Conservation (phyloP, 352 stramenopile genomes). For the Phytophthora vignae region DNA sequence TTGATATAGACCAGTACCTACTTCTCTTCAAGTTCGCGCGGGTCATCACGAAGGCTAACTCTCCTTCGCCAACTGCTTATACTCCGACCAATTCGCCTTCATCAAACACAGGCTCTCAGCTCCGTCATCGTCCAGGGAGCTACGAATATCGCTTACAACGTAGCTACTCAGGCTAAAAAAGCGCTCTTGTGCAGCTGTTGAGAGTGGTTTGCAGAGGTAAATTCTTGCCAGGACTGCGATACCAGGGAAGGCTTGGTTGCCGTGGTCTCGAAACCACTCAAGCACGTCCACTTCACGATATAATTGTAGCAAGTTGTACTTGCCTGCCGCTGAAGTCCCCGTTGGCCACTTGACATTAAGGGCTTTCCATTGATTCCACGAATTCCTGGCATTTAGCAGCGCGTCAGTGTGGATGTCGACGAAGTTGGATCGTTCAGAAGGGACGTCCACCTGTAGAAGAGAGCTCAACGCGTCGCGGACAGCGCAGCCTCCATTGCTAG, state of each 20-base stretch:
- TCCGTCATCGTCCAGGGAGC: conserved; percentile 7
- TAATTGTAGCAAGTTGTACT: conserved; percentile 13
- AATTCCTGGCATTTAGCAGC: background rate
- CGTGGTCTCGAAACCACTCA: background rate
- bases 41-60: background rate
- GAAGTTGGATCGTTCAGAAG: background rate
- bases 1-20: background rate
- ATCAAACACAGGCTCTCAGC: conserved; percentile 19
- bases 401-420: background rate
- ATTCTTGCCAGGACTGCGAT: conserved; percentile 2
- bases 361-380: conserved; percentile 12
- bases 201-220: conserved; percentile 5
- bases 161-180: conserved; percentile 14
- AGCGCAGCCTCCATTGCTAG: background rate
- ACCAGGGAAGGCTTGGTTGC: background rate
- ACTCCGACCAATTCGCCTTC: conserved; percentile 11
- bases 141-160: conserved; percentile 8
- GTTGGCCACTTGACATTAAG: conserved; percentile 2
- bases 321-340: background rate
- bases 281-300: conserved; percentile 10
- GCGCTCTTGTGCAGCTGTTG: conserved; percentile 6
- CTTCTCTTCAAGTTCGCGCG: background rate
- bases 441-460: background rate
- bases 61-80: conserved; percentile 1
- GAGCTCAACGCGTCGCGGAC: background rate